Base-by-base conservation (phyloP, 495 filamentous ascomycete genomes). In the Penicillium roqueforti region DNA sequence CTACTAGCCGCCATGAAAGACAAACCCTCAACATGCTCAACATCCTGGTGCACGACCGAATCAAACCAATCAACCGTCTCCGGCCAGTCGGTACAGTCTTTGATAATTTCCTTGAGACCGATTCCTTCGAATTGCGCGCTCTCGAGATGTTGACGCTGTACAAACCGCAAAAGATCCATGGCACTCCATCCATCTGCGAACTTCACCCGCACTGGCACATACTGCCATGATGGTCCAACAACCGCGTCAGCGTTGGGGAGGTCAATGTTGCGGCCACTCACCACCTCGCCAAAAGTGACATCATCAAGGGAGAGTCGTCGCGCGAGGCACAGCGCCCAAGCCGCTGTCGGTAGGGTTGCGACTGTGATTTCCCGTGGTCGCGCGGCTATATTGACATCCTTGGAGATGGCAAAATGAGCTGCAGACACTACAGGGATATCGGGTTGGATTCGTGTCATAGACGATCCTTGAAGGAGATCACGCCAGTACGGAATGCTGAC, bases 271-370 rank as follows among this genome's bases (percentile, higher is more conserved):
- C 71, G 26, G 48, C 58, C 80, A 18, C 52, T 73, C 22, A 76
- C 74, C 19, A 83, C 77, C 42, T 76, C 68, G 32, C 80, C 81
- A 49, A 84, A 83, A 1, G 74, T 60, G 9, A 84, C 72, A 51
- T 84, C 81, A 0, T 54, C 38, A 3, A 56, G 59, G 1, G 41
- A 42, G 6, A 78, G 63, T 7, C 69, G 71, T 1, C 71, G 72
- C 6, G 80, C 72, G 3, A 84, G 72, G 5, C 72, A 66, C 0
- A 82, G 44, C 0, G 80, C 76, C 81, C 81, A 84, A 4, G 80
- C 77, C 0, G 80, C 79, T 0, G 77, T 79, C 1, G 74, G 78
- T 0, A 82, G 56, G 4, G 72, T 76, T 6, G 75, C 75, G 2
- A 77, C 65, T 0, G 81, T 84, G 38, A 79, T 68, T 32, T 76